Evolutionary conservation across 2,329 filamentous ascomycete species (phyloP).

Genomic region (Penicillium sp.): DNA sequence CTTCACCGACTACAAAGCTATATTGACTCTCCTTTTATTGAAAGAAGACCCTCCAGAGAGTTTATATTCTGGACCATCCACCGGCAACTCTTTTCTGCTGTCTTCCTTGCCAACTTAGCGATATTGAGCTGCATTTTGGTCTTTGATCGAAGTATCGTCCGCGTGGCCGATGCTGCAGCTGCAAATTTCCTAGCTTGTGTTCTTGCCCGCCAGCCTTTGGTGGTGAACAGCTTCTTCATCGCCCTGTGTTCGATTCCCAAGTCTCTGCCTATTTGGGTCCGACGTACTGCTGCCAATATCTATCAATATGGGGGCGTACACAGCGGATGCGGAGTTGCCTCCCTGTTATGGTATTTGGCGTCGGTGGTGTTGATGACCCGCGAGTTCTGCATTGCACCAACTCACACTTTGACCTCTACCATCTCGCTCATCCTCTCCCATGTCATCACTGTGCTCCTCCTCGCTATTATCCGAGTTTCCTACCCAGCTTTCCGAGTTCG

Average conservation of each 20-base stretch:
- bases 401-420: neutral
- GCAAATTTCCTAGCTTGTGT: neutral
- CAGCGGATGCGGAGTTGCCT: slow-evolving; percentile 5
- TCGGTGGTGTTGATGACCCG: slow-evolving; percentile 1
- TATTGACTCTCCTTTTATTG: neutral
- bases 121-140: neutral
- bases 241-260: neutral
- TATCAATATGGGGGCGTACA: slow-evolving; percentile 8
- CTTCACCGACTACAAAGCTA: neutral
- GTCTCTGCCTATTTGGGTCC: slow-evolving; percentile 1
- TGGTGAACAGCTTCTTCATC: neutral
- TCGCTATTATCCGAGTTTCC: neutral
- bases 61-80: neutral
- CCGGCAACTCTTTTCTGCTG: neutral
- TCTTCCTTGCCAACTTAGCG: neutral
- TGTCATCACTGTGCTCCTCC: neutral
- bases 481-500: neutral
- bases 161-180: neutral
- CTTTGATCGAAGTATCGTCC: neutral
- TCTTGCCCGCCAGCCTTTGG: neutral
- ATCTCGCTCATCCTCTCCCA: neutral
- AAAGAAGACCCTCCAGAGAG: neutral
- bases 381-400: neutral
- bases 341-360: slow-evolving; percentile 5
- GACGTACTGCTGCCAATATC: slow-evolving; percentile 2